These are phyloP conservation scores for Hypoxylon sp. DNA, from an alignment of 2,329 filamentous ascomycete species.

Conservation along the genomic window DNA sequence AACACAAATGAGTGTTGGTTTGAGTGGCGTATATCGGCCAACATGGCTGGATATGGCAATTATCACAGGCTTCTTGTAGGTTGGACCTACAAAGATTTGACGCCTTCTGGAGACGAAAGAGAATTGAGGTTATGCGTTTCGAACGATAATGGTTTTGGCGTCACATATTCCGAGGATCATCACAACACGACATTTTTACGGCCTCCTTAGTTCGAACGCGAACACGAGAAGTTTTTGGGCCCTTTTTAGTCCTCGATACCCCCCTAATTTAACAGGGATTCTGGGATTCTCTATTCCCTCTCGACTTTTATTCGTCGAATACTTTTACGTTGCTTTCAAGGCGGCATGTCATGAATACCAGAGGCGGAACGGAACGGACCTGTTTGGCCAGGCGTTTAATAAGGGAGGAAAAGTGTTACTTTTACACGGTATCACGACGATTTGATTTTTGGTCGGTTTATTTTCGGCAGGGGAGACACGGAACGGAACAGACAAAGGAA, in stretches of 20 bases:
- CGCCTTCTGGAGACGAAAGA: slow-evolving; percentile 23
- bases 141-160: slow-evolving; percentile 33
- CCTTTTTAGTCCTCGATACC: slow-evolving; percentile 27
- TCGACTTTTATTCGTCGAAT: slow-evolving; percentile 11
- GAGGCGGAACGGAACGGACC: slow-evolving; percentile 6
- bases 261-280: slow-evolving; percentile 8
- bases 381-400: slow-evolving; percentile 20
- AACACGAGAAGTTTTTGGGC: slow-evolving; percentile 25
- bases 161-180: slow-evolving; percentile 24
- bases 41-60: slow-evolving; percentile 45
- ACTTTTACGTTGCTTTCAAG: no score
- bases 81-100: slow-evolving; percentile 28
- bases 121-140: no score
- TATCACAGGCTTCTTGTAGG: slow-evolving; percentile 21
- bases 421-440: slow-evolving; percentile 10
- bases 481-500: slow-evolving; percentile 18
- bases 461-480: slow-evolving; percentile 18
- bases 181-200: slow-evolving; percentile 26
- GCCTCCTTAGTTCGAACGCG: no score
- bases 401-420: slow-evolving; percentile 8
- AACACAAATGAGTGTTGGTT: slow-evolving; percentile 37
- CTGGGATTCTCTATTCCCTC: slow-evolving; percentile 11
- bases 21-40: slow-evolving; percentile 41
- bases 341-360: slow-evolving; percentile 13
- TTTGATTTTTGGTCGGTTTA: slow-evolving; percentile 17